Percentiles rank a stretch among this genome's conserved stretches.
Evolutionary conservation across 2,329 filamentous ascomycete species (phyloP).

Genomic region (Lasiodiplodia gonubiensis): DNA sequence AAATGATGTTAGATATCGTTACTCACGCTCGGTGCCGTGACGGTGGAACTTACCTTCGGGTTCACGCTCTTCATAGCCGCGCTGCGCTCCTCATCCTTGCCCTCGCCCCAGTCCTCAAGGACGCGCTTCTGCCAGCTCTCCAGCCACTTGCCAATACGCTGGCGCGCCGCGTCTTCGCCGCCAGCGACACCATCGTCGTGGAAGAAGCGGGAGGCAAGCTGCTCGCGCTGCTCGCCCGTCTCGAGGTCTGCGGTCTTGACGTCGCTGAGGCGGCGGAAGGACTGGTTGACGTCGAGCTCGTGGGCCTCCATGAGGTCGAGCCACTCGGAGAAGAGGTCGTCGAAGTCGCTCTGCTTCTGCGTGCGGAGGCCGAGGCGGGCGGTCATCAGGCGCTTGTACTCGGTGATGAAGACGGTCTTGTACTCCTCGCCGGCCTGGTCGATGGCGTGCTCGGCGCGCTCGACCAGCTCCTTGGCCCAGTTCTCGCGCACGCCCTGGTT

Average conservation of each 20-base stretch:
- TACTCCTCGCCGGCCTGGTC: conserved; percentile 83
- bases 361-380: conserved; percentile 76
- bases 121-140: conserved; percentile 75
- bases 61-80: conserved; percentile 83
- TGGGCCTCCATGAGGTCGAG: conserved; percentile 81
- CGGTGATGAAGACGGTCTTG: conserved; percentile 82
- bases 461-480: conserved; percentile 72
- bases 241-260: conserved; percentile 68
- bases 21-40: not conserved
- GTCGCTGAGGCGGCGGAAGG: conserved; percentile 79
- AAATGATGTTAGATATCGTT: not conserved
- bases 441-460: conserved; percentile 84
- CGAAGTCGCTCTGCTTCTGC: conserved; percentile 75
- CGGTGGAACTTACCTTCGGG: conserved; percentile 66
- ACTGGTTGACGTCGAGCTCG: conserved; percentile 92
- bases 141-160: conserved; percentile 78
- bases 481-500: conserved; percentile 73
- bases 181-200: conserved; percentile 68
- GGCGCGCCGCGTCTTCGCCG: conserved; percentile 67
- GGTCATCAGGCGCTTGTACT: conserved; percentile 88
- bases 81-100: conserved; percentile 65
- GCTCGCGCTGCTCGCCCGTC: conserved; percentile 66
- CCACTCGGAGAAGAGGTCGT: conserved; percentile 78
- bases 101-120: conserved; percentile 75
- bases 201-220: conserved; percentile 78